A percentile compares a stretch with the other conserved stretches of the same genome.
Evolutionary conservation across 345 rosid genomes (phyloP).

Genomic region (Aethionema arabicum): DNA sequence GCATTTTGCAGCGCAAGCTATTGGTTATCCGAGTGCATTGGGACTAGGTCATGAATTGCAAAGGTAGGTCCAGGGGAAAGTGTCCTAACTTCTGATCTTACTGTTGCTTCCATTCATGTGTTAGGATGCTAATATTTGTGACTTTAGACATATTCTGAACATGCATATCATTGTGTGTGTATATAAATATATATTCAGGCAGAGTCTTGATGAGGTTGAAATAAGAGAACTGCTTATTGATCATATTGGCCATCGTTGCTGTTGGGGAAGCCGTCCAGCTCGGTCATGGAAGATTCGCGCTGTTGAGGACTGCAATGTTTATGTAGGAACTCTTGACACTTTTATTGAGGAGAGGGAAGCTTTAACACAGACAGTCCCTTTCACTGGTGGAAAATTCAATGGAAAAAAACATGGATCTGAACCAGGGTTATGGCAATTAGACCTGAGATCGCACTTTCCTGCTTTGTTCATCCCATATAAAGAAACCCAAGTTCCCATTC

Average conservation of each 20-base stretch:
- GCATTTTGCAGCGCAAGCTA: conserved; percentile 58
- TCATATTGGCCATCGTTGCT: conserved; percentile 88
- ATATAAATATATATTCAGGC: conserved; percentile 56
- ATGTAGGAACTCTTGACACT: conserved; percentile 89
- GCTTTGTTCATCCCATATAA: conserved; percentile 64
- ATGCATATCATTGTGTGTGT: not conserved
- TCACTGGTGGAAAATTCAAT: conserved; percentile 47
- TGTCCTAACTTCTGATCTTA: not conserved
- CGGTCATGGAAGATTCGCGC: conserved; percentile 90
- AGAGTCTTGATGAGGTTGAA: conserved; percentile 83
- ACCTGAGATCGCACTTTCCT: conserved; percentile 76
- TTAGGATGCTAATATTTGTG: not conserved
- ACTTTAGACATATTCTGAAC: not conserved
- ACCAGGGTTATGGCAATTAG: conserved; percentile 76
- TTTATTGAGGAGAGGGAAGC: conserved; percentile 86
- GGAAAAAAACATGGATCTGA: conserved; percentile 56
- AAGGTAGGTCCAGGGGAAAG: conserved; percentile 38
- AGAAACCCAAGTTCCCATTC: conserved; percentile 59
- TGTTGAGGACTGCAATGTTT: conserved; percentile 92
- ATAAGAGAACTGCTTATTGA: conserved; percentile 92
- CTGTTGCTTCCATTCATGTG: not conserved
- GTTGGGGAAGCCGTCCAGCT: conserved; percentile 99
- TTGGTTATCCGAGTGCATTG: conserved; percentile 54
- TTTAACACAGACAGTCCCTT: conserved; percentile 63
- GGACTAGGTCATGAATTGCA: conserved; percentile 55